Base-by-base conservation (phyloP, 2,329 filamentous ascomycete genomes). In the Sclerotinia nivalis region DNA sequence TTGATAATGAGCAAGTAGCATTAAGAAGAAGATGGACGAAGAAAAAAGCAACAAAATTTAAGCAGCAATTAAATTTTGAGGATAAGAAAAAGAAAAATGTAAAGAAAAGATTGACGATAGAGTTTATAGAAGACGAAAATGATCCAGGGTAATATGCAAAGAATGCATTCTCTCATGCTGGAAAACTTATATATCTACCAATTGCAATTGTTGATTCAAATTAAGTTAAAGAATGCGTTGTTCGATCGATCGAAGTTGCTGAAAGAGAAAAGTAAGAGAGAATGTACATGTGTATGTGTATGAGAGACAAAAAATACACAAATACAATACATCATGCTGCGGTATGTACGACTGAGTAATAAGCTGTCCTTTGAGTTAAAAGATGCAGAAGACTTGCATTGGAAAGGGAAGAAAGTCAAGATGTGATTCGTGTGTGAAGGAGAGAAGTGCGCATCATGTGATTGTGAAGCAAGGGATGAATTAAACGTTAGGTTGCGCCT, bases 211-310 rank as follows among this genome's bases (percentile, higher is more conserved):
- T 31, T 15, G 61, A 45, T 68, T 45, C 58, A 62, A 47, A 47
- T 54, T 40, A 61, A 47, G 67, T 28, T 13, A 28, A n/a, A 50
- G 54, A 50, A 68, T 60, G 55, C 62, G 62, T 58, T 70, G 60
- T 70, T 59, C 54, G 25, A 61, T 45, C 34, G 34, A 60, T 68
- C 69, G 49, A 65, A 68, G 28, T 66, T 60, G 49, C n/a, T n/a
- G 13, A 34, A 49, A 49, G 12, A 50, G 4, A 50, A 20, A 43
- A 10, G 60, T 7, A 13, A 49, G 59, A 62, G 12, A n/a, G 45
- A 37, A 50, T 9, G 20, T 56, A 22, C 9, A 34, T 56, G 54
- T 56, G 22, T 56, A 34, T 31, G 28, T 20, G 54, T 56, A 37
- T 56, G 31, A 47, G 59, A 18, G 20, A 49, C 60, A 62, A 37